phyloP scores from a whole-genome alignment of 768 basidiomycete species.

The Russula compacta region DNA sequence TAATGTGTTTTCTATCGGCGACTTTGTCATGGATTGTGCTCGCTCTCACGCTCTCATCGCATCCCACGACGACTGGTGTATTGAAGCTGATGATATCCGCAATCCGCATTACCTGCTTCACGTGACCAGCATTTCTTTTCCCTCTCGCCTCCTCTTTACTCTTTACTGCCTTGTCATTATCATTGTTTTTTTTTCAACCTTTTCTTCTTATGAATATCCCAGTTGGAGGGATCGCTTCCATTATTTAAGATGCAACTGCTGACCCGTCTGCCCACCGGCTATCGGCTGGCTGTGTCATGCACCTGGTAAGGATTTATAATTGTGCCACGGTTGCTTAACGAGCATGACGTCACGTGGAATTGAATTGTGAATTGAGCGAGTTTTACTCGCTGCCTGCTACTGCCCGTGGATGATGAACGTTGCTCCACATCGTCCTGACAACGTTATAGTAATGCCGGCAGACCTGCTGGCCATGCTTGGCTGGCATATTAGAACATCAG shows the following conservation, averaged over 20 bases:
- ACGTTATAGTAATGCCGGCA: too few relatives aligned
- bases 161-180: not conserved
- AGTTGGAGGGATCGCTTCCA: not conserved
- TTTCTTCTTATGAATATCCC: not conserved
- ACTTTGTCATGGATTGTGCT: not conserved
- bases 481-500: too few relatives aligned
- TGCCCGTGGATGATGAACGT: too few relatives aligned
- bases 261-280: not conserved
- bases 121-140: not conserved
- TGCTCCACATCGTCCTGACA: too few relatives aligned
- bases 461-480: too few relatives aligned
- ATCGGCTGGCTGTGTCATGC: not conserved
- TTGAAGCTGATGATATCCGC: slow-evolving; percentile 16
- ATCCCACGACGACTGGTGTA: not conserved
- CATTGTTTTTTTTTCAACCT: not conserved
- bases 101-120: not conserved
- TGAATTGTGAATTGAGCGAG: too few relatives aligned
- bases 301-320: not conserved
- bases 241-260: not conserved
- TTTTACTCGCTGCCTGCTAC: too few relatives aligned
- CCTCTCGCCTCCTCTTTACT: not conserved
- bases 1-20: too few relatives aligned
- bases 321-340: not conserved
- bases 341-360: not conserved
- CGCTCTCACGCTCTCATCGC: not conserved